Percentiles rank a stretch among this genome's conserved stretches.
phyloP scores from a whole-genome alignment of 2,329 filamentous ascomycete genomes.

The Xylariaceae sp. region DNA sequence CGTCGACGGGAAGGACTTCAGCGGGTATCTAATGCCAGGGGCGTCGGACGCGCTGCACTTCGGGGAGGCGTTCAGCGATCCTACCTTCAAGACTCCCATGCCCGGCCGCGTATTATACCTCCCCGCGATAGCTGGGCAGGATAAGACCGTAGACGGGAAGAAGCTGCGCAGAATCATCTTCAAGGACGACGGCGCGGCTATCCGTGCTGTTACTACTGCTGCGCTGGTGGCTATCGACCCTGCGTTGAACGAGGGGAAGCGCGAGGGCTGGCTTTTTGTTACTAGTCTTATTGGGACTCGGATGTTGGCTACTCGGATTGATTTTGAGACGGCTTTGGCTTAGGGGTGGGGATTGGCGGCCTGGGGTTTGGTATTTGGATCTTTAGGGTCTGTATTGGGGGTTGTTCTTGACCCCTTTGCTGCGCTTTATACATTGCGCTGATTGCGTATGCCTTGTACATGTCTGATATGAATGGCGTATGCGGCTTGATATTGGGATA shows the following conservation, averaged over 20 bases:
- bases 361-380: too few species aligned
- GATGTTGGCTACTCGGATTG: conserved; percentile 50
- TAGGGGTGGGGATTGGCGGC: too few species aligned
- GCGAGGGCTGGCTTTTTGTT: conserved; percentile 54
- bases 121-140: conserved; percentile 16
- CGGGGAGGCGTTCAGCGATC: conserved; percentile 28
- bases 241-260: conserved; percentile 38
- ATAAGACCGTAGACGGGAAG: conserved; percentile 35
- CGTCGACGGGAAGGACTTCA: conserved; percentile 41
- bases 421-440: too few species aligned
- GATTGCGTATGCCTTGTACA: too few species aligned
- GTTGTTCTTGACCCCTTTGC: too few species aligned
- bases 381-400: too few species aligned
- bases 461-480: too few species aligned
- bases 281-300: conserved; percentile 51
- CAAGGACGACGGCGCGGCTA: conserved; percentile 50
- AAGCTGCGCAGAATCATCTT: conserved; percentile 45
- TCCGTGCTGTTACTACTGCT: conserved; percentile 49
- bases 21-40: conserved; percentile 51
- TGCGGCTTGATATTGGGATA: too few species aligned
- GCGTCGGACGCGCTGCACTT: conserved; percentile 41
- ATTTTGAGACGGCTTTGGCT: conserved; percentile 35
- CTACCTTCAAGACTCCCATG: conserved; percentile 38
- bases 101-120: conserved; percentile 44
- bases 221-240: conserved; percentile 53